A percentile compares a stretch with the other conserved stretches of the same genome.
Evolutionary conservation across 2,329 filamentous ascomycete species (phyloP).

Genomic region (Aspergillus felis): DNA sequence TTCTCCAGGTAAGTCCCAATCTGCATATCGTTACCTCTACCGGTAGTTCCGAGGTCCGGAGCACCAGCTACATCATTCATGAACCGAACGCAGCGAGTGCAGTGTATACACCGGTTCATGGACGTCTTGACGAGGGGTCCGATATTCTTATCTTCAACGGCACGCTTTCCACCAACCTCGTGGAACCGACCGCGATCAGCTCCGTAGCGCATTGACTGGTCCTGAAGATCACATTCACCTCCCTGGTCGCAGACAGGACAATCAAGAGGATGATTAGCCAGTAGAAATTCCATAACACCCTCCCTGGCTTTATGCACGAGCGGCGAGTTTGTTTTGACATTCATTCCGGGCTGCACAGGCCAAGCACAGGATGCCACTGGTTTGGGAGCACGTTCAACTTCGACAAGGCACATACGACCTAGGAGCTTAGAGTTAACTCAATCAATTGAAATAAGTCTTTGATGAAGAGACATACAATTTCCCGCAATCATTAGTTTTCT

Average conservation of each 20-base stretch:
- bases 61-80: slow-evolving; percentile 96
- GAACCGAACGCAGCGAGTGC: slow-evolving; percentile 95
- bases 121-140: slow-evolving; percentile 97
- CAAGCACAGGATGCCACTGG: slow-evolving; percentile 97
- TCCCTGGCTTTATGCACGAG: slow-evolving; percentile 96
- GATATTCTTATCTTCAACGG: slow-evolving; percentile 99
- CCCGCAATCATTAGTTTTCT: slow-evolving; percentile 98
- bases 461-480: slow-evolving; percentile 61
- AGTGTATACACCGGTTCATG: slow-evolving; percentile 99
- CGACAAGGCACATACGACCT: slow-evolving; percentile 94
- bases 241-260: slow-evolving; percentile 98
- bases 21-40: slow-evolving; percentile 94
- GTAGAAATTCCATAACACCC: slow-evolving; percentile 97
- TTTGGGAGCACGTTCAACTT: slow-evolving; percentile 94
- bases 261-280: slow-evolving; percentile 93
- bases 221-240: slow-evolving; percentile 97
- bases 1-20: slow-evolving; percentile 97
- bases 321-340: slow-evolving; percentile 96
- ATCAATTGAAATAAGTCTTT: background rate
- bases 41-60: slow-evolving; percentile 88
- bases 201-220: slow-evolving; percentile 99
- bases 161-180: slow-evolving; percentile 91
- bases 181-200: slow-evolving; percentile 95
- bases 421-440: slow-evolving; percentile 6
- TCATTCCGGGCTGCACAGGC: slow-evolving; percentile 98